phyloP scores from a whole-genome alignment of 345 rosid species.

The Murraya koenigii region DNA sequence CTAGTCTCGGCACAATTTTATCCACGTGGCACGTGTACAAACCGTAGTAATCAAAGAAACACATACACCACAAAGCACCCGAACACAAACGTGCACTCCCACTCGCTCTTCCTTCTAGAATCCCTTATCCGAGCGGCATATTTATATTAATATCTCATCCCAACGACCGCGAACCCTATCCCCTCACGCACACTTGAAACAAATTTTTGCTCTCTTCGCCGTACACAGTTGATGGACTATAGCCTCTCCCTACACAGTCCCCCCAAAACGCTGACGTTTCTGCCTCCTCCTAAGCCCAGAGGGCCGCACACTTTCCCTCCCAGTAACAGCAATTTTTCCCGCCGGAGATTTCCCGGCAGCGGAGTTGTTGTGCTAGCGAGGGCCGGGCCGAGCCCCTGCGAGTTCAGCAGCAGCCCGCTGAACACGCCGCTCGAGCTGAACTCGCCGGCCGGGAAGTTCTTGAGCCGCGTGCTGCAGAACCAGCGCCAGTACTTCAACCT shows the following conservation, averaged over 20 bases:
- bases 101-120: not conserved
- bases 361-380: slow-evolving; percentile 28
- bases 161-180: not conserved
- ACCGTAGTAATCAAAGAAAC: not conserved
- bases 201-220: not conserved
- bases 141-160: not conserved
- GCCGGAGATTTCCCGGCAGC: not conserved
- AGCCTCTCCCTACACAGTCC: slow-evolving; percentile 36
- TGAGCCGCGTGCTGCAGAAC: slow-evolving; percentile 70
- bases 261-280: slow-evolving; percentile 21
- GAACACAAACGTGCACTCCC: too few relatives aligned
- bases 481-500: slow-evolving; percentile 70
- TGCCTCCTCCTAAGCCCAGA: slow-evolving; percentile 30
- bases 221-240: slow-evolving; percentile 47
- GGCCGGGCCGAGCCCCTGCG: slow-evolving; percentile 76
- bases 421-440: slow-evolving; percentile 80
- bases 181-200: not conserved
- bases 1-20: not conserved
- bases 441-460: slow-evolving; percentile 65
- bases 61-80: not conserved
- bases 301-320: not conserved
- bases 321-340: not conserved
- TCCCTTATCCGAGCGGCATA: not conserved
- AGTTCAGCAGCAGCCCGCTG: slow-evolving; percentile 63
- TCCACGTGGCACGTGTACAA: not conserved